Conservation (phyloP, 306 rosid genomes). For the Dryas drummondii region DNA sequence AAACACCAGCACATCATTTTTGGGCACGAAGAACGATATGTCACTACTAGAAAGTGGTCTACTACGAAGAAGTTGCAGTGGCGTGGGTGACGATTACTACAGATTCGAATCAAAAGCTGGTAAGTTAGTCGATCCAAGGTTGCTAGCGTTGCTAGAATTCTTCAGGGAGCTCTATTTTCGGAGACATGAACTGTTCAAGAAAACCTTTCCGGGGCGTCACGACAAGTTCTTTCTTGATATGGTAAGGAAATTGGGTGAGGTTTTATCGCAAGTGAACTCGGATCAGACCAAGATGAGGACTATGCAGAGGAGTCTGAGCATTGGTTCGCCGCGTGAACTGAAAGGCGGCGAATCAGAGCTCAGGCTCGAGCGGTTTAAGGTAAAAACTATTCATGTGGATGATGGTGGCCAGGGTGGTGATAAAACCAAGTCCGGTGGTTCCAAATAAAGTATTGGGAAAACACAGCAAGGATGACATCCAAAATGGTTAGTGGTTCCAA, state of each 20-base stretch:
- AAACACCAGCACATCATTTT: neutral
- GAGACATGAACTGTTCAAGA: slow-evolving; percentile 29
- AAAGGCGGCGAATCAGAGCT: neutral
- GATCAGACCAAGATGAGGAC: slow-evolving; percentile 12
- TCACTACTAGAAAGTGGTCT: slow-evolving; percentile 24
- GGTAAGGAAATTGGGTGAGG: slow-evolving; percentile 19
- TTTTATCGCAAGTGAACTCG: slow-evolving; percentile 16
- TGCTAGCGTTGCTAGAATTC: slow-evolving; percentile 37
- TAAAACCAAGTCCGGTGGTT: neutral
- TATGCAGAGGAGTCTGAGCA: slow-evolving; percentile 44
- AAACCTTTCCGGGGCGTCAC: slow-evolving; percentile 26
- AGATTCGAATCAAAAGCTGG: slow-evolving; percentile 23
- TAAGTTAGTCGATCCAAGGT: slow-evolving; percentile 31
- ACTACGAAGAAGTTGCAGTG: slow-evolving; percentile 9
- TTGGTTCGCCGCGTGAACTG: slow-evolving; percentile 27
- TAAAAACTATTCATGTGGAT: slow-evolving; percentile 15
- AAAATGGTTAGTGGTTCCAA: no score
- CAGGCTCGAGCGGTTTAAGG: slow-evolving; percentile 40
- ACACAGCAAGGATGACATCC: no score
- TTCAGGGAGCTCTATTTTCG: slow-evolving; percentile 40
- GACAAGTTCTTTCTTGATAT: slow-evolving; percentile 22
- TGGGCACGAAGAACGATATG: slow-evolving; percentile 26
- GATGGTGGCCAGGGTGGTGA: slow-evolving; percentile 15
- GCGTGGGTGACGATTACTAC: slow-evolving; percentile 22
- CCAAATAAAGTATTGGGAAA: neutral